Base-by-base conservation (phyloP, 2,329 filamentous ascomycete species). In the Cercospora sp. region DNA sequence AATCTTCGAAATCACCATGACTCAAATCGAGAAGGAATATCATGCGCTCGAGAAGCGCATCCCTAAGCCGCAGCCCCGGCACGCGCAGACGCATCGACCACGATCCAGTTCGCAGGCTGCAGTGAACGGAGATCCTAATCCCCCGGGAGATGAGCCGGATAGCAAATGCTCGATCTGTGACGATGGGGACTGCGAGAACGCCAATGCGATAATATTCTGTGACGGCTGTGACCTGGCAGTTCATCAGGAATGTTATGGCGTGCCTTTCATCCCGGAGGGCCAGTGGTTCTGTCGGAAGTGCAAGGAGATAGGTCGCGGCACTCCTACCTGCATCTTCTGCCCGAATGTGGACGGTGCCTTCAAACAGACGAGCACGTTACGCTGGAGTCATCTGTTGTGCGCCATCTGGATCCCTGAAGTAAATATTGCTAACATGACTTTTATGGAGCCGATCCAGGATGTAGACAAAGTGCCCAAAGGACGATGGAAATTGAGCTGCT, bases 361-460 rank as follows among this genome's bases (percentile, higher is more conserved):
- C 84, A 99, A 99, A 80, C 95, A 98, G 81, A 98, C 95, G 1
- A 97, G 93, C 72, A 91, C 92, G 2, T 93, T 94, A 2, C 95
- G 97, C 81, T 99, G 95, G 95, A 92, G 94, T 28, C 95, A 99
- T 85, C 82, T 99, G 10, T 87, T 99, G 8, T 99, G 95, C 78
- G 93, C 95, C 34, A 95, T 98, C 83, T 99, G 95, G 95, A 97
- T 99, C 75, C 95, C 95, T 0, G 95, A 99, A 81, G 93, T 98
- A 6, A 94, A 92, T 3, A 88, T 99, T 61, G 95, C 94, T 13
- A 99, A 99, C 77, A 91, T 93, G 70, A 97, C 94, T 7, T 95
- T 98, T 78, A 97, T 98, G 92, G 95, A 99, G 77, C 95, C 95
- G 0, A 93, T 99, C 61, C 96, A 95, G 85, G 95, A 98, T 74